Evolutionary conservation across 305 asterid genomes (phyloP).

Genomic region (Galium porrigens): DNA sequence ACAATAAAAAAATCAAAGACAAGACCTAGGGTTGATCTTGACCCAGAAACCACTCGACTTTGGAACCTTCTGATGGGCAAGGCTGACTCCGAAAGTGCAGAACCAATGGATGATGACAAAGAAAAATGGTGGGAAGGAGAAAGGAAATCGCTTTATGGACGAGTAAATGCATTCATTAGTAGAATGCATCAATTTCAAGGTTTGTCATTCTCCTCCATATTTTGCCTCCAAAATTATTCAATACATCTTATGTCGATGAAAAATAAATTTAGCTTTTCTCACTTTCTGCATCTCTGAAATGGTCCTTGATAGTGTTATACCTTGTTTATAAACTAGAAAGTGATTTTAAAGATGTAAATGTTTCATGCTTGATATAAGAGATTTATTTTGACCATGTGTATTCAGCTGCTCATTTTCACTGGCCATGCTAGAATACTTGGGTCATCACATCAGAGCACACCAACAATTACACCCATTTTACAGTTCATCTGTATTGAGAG

Average conservation of each 20-base stretch:
- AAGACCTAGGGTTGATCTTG: conserved; percentile 89
- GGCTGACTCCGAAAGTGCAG: conserved; percentile 45
- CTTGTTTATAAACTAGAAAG: background rate
- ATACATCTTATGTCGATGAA: background rate
- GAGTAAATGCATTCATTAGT: conserved; percentile 79
- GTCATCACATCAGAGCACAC: background rate
- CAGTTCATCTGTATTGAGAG: background rate
- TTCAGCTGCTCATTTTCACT: background rate
- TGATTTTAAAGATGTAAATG: background rate
- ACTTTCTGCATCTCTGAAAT: conserved; percentile 6
- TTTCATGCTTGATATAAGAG: background rate
- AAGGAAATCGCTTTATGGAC: conserved; percentile 56
- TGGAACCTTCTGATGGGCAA: conserved; percentile 87
- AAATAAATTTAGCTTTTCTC: background rate
- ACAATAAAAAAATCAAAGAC: conserved; percentile 38
- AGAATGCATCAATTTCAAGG: conserved; percentile 97
- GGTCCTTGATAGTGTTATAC: background rate
- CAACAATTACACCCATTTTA: background rate
- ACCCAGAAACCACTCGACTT: conserved; percentile 64
- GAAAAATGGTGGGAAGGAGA: conserved; percentile 85
- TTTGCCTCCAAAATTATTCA: conserved; percentile 13
- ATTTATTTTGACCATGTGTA: background rate
- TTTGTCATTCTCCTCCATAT: conserved; percentile 17
- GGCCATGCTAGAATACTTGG: background rate
- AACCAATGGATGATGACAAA: conserved; percentile 34